Conservation (phyloP, 345 rosid genomes). For the Populus tremula region DNA sequence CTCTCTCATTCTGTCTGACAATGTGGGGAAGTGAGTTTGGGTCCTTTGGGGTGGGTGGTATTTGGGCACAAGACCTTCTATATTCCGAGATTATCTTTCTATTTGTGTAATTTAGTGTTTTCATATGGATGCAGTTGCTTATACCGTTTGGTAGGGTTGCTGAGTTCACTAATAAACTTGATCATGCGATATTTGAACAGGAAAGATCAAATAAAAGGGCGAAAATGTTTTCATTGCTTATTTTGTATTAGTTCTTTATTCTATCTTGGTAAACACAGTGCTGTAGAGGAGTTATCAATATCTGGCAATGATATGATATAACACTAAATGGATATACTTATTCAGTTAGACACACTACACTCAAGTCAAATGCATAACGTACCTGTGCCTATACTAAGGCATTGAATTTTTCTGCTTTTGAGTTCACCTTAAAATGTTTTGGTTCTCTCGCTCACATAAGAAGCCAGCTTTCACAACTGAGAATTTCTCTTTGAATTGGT, state of each 20-base stretch:
- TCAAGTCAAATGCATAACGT: neutral
- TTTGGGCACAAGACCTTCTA: too few species aligned
- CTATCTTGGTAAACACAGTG: neutral
- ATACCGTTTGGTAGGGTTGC: too few species aligned
- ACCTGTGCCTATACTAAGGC: neutral
- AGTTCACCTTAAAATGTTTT: neutral
- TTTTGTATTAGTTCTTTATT: neutral
- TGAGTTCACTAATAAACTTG: too few species aligned
- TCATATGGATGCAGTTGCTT: too few species aligned
- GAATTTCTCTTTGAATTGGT: neutral
- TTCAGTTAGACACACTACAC: neutral
- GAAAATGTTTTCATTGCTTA: neutral
- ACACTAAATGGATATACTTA: neutral
- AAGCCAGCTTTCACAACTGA: neutral
- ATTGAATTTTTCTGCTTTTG: neutral
- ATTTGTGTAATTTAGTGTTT: too few species aligned
- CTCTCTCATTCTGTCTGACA: neutral
- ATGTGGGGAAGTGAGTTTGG: neutral
- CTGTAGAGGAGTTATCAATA: neutral
- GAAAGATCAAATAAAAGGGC: neutral
- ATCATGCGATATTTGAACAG: neutral
- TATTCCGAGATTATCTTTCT: too few species aligned
- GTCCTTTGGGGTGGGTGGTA: too few species aligned
- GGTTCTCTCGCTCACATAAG: neutral
- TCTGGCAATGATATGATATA: neutral